These are phyloP conservation scores for Termitomyces sp. DNA, from an alignment of 768 basidiomycete species.

Conservation along the genomic window DNA sequence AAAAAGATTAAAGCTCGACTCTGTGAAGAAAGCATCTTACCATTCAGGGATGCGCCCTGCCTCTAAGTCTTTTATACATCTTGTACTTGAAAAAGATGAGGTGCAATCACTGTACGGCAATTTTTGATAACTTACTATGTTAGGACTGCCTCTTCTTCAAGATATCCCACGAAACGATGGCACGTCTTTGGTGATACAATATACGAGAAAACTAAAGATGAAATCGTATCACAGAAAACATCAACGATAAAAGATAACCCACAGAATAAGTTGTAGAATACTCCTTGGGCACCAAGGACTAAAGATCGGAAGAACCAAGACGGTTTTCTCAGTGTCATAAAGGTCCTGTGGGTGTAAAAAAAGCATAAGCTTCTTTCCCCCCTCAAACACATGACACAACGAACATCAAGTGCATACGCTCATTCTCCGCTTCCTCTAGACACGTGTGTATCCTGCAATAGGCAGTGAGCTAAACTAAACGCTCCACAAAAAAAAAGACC, in stretches of 20 bases:
- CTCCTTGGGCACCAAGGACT: conserved; percentile 88
- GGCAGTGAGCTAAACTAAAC: conserved; percentile 33
- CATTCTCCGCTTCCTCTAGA: conserved; percentile 93
- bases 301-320: conserved; percentile 75
- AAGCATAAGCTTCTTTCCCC: not conserved
- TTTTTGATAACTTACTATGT: conserved; percentile 64
- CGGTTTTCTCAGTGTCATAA: conserved; percentile 88
- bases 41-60: conserved; percentile 78
- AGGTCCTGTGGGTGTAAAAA: conserved; percentile 54
- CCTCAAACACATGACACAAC: conserved; percentile 14
- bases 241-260: conserved; percentile 19
- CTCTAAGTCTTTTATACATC: conserved; percentile 80
- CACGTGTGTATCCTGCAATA: conserved; percentile 87
- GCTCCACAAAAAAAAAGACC: conserved; percentile 3
- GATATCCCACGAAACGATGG: conserved; percentile 87
- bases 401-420: conserved; percentile 92
- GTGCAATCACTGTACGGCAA: conserved; percentile 2
- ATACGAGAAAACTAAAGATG: conserved; percentile 64
- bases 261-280: conserved; percentile 89
- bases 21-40: conserved; percentile 28
- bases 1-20: not conserved
- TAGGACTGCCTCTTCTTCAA: conserved; percentile 93
- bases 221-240: conserved; percentile 10
- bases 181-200: conserved; percentile 68
- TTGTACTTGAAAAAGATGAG: conserved; percentile 44